Base-by-base conservation (phyloP, 192 early-diverging fungal species). In the Coemansia aciculifera region DNA sequence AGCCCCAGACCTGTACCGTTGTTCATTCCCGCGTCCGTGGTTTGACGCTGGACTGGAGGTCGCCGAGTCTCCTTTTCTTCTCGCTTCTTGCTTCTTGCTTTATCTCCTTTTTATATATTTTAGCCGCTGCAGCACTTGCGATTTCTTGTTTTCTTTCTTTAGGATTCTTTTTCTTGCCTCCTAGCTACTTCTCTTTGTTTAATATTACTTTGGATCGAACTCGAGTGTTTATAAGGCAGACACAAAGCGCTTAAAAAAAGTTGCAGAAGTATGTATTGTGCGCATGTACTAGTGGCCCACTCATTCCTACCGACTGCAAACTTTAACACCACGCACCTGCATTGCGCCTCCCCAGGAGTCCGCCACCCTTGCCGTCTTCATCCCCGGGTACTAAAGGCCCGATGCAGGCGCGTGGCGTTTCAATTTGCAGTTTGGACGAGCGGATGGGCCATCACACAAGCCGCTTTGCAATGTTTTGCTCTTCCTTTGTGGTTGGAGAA, bases 321-420 rank as follows among this genome's bases (percentile, higher is more conserved):
- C 21, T 11, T 9, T 8, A 51, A 27, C 23, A n/a, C 23, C 23
- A 51, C 23, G 8, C 23, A 9, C 48, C 23, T 51, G 44, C 44
- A 46, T 21, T 46, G 19, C 44, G 44, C 44, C 44, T 46, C 34
- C 23, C 21, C 39, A 40, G 39, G 39, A 12, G 39, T 21, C 19
- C 52, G 27, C 51, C 51, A 13, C 24, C 31, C 12, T 32, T 31
- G 31, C 1, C 52, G 5, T 5, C 12, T 6, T 31, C 29, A 15
- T 32, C 29, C 52, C 52, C 52, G 13, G 52, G 52, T 56, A 56
- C 52, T 15, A 29, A 29, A 34, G 52, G 31, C 52, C 12, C 29
- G n/a, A 32, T 56, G 52, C 52, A 56, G 52, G 52, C 15, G 52
- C 15, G 52, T 56, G 52, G 52, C 52, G 52, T 31, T 56, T 12